phyloP scores from a whole-genome alignment of 2,329 filamentous ascomycete genomes.

The Cladophialophora bantiana region DNA sequence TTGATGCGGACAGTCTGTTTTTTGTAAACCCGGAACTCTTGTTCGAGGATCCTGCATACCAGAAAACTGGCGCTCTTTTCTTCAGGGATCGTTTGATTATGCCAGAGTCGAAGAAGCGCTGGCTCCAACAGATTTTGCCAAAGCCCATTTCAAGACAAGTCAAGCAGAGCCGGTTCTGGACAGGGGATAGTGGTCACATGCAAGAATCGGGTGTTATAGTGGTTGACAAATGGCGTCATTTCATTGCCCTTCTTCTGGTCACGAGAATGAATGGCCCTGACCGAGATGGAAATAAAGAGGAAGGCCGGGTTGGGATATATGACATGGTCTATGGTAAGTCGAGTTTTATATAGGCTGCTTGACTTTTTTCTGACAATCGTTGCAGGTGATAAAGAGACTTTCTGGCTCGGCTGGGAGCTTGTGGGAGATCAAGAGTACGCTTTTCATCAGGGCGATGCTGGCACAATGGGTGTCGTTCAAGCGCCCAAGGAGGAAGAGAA shows the following conservation, averaged over 20 bases:
- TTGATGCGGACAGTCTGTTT: conserved; percentile 57
- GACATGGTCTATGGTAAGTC: conserved; percentile 56
- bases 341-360: background rate
- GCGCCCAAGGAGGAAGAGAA: conserved; percentile 19
- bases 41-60: conserved; percentile 54
- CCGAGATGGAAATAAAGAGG: conserved; percentile 50
- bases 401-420: conserved; percentile 59
- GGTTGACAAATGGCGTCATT: conserved; percentile 57
- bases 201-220: conserved; percentile 58
- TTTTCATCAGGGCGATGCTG: conserved; percentile 52
- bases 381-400: conserved; percentile 58
- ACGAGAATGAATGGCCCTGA: conserved; percentile 50
- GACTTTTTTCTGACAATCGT: conserved; percentile 12
- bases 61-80: conserved; percentile 54
- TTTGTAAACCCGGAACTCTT: conserved; percentile 52
- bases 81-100: conserved; percentile 56
- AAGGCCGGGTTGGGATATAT: conserved; percentile 52
- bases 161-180: conserved; percentile 44
- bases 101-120: conserved; percentile 48
- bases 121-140: conserved; percentile 54
- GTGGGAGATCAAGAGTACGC: conserved; percentile 52
- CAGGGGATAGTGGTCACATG: conserved; percentile 39
- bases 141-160: conserved; percentile 53
- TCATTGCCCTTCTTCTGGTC: conserved; percentile 53
- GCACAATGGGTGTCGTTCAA: conserved; percentile 37